Conservation (phyloP, 495 filamentous ascomycete species). For the Chaetomium fimeti region DNA sequence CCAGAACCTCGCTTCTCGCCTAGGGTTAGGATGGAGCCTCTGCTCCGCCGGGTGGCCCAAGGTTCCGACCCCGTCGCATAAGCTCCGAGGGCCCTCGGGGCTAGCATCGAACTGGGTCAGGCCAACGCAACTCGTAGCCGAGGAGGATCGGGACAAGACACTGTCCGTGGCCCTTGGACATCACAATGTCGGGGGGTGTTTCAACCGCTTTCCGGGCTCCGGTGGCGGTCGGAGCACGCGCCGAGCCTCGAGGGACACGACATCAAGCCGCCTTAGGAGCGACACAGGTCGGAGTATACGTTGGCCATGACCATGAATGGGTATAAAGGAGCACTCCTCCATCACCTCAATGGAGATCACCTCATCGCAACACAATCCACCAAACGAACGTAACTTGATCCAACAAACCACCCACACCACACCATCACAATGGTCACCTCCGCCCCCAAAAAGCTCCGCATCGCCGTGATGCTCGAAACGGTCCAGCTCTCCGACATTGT, state of each 20-base stretch:
- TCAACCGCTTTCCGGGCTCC: background rate
- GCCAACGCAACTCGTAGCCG: background rate
- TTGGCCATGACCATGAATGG: background rate
- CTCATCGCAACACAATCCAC: background rate
- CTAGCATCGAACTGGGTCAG: background rate
- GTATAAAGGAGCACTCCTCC: background rate
- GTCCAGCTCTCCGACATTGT: conserved; percentile 32
- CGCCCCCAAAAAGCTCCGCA: conserved; percentile 23
- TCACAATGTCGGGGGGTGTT: background rate
- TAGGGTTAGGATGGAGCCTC: too few species aligned
- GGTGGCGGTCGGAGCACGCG: background rate
- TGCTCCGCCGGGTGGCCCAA: background rate
- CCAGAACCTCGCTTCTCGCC: too few species aligned
- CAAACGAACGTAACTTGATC: too few species aligned
- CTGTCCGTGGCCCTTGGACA: background rate
- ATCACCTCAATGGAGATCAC: background rate
- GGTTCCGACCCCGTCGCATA: background rate
- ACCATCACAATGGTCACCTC: background rate
- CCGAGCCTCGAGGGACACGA: background rate
- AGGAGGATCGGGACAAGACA: background rate
- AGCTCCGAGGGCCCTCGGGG: conserved; percentile 5
- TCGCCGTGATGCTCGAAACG: conserved; percentile 29
- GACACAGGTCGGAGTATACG: background rate
- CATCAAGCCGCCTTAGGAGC: background rate
- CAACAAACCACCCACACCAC: background rate